These are phyloP conservation scores for Spathaspora girioi DNA, from an alignment of 805 yeast genomes.

Conservation along the genomic window DNA sequence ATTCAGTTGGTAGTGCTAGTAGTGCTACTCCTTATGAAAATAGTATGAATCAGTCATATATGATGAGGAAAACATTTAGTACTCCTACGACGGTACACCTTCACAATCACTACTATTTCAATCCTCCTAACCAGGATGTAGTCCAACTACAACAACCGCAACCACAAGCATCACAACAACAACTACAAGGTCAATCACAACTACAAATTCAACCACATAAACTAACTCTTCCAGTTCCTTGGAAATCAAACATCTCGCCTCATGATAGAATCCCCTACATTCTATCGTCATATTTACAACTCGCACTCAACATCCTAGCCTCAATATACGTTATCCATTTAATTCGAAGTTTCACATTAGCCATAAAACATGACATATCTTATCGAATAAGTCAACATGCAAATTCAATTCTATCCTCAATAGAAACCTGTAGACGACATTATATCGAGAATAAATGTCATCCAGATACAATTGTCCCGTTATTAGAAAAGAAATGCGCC, in stretches of 20 bases:
- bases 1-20: neutral
- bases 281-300: slow-evolving; percentile 59
- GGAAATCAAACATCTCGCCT: slow-evolving; percentile 53
- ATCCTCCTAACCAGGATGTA: slow-evolving; percentile 2
- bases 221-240: slow-evolving; percentile 50
- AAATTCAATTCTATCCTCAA: slow-evolving; percentile 45
- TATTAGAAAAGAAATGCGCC: slow-evolving; percentile 52
- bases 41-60: slow-evolving; percentile 1
- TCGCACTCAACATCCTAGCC: slow-evolving; percentile 47
- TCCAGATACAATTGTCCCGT: slow-evolving; percentile 54
- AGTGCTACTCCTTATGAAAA: neutral
- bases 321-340: slow-evolving; percentile 43
- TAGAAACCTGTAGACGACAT: slow-evolving; percentile 49
- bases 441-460: slow-evolving; percentile 54
- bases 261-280: slow-evolving; percentile 52
- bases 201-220: slow-evolving; percentile 1
- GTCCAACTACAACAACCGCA: neutral
- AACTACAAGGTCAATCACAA: neutral
- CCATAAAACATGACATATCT: slow-evolving; percentile 54
- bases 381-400: slow-evolving; percentile 47
- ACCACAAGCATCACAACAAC: neutral
- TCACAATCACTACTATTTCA: slow-evolving; percentile 48
- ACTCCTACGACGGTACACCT: slow-evolving; percentile 18
- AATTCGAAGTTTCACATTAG: slow-evolving; percentile 38
- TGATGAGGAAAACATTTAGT: slow-evolving; percentile 1